Percentiles rank a stretch among this genome's conserved stretches.
Evolutionary conservation across 768 basidiomycete genomes (phyloP).

Genomic region (Clitopilus hobsonii): DNA sequence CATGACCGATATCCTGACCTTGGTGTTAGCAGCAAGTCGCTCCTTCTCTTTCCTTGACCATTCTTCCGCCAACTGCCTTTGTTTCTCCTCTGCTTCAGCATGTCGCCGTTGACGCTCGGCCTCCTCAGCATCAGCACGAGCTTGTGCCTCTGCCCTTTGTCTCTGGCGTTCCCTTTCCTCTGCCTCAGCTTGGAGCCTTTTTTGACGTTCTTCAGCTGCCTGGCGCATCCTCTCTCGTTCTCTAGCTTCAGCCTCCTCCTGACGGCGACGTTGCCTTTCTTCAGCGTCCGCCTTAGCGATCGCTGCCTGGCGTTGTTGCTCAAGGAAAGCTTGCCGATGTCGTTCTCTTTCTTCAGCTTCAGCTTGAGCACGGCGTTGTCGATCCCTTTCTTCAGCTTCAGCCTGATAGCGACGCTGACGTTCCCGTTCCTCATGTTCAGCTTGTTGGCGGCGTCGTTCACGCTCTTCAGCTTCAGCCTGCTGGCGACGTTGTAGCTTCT

Average conservation of each 20-base stretch:
- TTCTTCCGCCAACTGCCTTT: not conserved
- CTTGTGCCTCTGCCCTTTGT: not conserved
- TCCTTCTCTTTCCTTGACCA: not conserved
- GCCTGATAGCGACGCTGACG: not conserved
- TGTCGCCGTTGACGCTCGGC: not conserved
- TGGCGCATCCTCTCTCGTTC: not conserved
- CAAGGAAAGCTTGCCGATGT: not conserved
- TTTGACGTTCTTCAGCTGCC: not conserved
- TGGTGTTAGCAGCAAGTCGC: not conserved
- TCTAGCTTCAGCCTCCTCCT: not conserved
- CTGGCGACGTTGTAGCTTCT: not conserved
- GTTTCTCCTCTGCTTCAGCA: not conserved
- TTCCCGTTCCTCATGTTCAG: not conserved
- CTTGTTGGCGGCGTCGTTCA: not conserved
- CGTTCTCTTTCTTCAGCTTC: not conserved
- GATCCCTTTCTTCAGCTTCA: not conserved
- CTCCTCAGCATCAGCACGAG: not conserved
- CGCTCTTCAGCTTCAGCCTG: not conserved
- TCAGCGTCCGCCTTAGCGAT: not conserved
- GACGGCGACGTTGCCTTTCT: not conserved
- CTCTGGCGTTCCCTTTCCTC: not conserved
- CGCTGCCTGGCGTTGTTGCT: not conserved
- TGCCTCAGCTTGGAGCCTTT: not conserved
- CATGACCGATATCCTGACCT: not conserved
- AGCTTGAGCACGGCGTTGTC: not conserved